Base-by-base conservation (phyloP, 257 asterid species). In the Solanum chaucha region DNA sequence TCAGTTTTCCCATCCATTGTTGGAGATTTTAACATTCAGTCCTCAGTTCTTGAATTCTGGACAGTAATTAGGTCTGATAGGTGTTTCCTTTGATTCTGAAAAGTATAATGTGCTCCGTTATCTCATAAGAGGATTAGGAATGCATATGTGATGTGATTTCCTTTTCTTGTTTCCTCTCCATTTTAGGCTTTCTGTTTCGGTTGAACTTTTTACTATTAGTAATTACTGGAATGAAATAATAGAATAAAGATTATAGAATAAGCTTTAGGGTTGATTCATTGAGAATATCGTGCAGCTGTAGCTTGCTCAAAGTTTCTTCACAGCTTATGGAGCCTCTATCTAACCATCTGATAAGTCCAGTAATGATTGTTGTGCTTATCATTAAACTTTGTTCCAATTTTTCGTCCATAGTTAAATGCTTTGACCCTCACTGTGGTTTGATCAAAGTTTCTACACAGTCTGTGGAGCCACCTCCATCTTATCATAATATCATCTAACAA, bases 1-100 rank as follows among this genome's bases (percentile, higher is more conserved):
- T 88, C 91, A 46, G 88, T 88, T 91, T 89, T 93, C 91, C 80
- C 80, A 87, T 90, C 90, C 89, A 88, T 48, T 88, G 86, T 87
- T 30, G 90, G 89, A 87, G 93, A 92, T 86, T 86, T 93, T 88
- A 92, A 94, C 88, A 87, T 92, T 61, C 92, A 92, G 82, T 90
- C 94, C 86, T 89, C 92, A 61, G 30, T 92, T 19, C 94, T 89
- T 88, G 95, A 94, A 89, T 92, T 88, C 87, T 92, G 88, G 91
- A 88, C 84, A 82, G 82, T 89, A 58, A 48, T 70, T 35, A 86
- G 84, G 19, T 85, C 73, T 36, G 26, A 36, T 40, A 48, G 85
- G 86, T 74, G 88, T 77, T 86, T 77, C 38, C 82, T 61, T 84
- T 80, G 85, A 65, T 70, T 55, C 61, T 68, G 48, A 36, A 28